Base-by-base conservation (phyloP, 225 moss, liverwort and hornwort genomes). In the Straminergon stramineum region DNA sequence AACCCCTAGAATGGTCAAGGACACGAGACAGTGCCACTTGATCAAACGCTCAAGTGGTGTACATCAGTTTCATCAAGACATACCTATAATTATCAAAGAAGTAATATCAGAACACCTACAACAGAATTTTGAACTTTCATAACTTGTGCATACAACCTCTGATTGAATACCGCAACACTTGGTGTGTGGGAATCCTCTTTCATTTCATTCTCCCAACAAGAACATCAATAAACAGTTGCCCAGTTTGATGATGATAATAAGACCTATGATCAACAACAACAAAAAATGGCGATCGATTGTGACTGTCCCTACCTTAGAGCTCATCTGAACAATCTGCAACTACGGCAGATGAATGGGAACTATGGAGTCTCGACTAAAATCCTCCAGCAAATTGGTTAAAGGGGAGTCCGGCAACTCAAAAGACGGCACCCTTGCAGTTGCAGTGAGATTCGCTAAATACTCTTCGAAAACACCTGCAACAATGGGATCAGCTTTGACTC, bases 341-440 rank as follows among this genome's bases (percentile, higher is more conserved):
- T 89, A 43, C 34, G 82, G 45, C 48, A 84, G 87, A 70, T 85
- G 89, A 82, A 91, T 84, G 77, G 67, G 91, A 41, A 91, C 77
- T 27, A 88, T 83, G 82, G 89, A 87, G 86, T 91, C 91, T 74
- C 67, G 80, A 79, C 82, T 51, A 21, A 90, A 83, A 84, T 88
- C 90, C 79, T 93, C 91, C 66, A 93, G 74, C n/a, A 90, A 79
- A 21, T 86, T 74, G 86, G 88, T 20, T 22, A 93, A 48, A 67
- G 86, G 88, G 21, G 91, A 91, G 45, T 53, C 85, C 37, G 64
- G 85, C 61, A 87, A 64, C 88, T 90, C 91, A 53, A 39, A 88
- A 18, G 88, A 67, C n/a, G 91, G 86, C 41, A 90, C 88, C 83
- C 86, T 88, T 45, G 58, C 88, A 75, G 32, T 26, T 31, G 85